Evolutionary conservation across 495 filamentous ascomycete species (phyloP), one percentile per base, ranked within the genome.

Genomic region (Penicillium argentinense): DNA sequence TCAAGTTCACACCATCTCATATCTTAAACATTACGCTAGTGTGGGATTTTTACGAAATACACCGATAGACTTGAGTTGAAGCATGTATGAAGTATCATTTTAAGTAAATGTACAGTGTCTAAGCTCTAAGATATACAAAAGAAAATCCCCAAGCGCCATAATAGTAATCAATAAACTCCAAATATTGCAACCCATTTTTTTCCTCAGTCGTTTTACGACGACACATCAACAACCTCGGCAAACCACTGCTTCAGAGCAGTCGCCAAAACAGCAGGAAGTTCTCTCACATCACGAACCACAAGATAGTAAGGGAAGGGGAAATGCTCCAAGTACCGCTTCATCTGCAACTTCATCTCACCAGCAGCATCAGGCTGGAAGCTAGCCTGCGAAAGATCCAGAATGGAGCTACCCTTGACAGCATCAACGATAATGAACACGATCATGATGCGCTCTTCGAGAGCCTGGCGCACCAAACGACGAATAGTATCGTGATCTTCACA

Each of bases 301-400:
- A 97, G 67, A 60, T 96, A 99, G 69, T 96, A 97, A 59, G 82
- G 80, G 65, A 99, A 99, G 9, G 95, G 93, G 67, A 99, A 99
- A 14, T 81, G 82, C 63, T 99, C 95, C 36, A 99, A 76, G 65
- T 99, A 99, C 46, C 85, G 81, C 69, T 88, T 83, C 64, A 90
- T 89, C 51, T 81, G 85, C 47, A 95, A 67, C 62, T 81, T 78
- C 72, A 78, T 83, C 41, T 85, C 84, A 22, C 84, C 70, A 12
- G 63, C 64, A 38, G 66, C 64, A 65, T 88, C 82, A 5, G 77
- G 69, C 52, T 83, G 83, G 54, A 96, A 95, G 65, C 79, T 79
- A 16, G 88, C 90, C 59, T 87, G 80, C 53, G 82, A 87, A 56
- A 97, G 75, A 57, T 95, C 86, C 52, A 95, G 62, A 46, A 97